Evolutionary conservation across 75 land plant species (phyloP).

Genomic region (Cunninghamia lanceolata): DNA sequence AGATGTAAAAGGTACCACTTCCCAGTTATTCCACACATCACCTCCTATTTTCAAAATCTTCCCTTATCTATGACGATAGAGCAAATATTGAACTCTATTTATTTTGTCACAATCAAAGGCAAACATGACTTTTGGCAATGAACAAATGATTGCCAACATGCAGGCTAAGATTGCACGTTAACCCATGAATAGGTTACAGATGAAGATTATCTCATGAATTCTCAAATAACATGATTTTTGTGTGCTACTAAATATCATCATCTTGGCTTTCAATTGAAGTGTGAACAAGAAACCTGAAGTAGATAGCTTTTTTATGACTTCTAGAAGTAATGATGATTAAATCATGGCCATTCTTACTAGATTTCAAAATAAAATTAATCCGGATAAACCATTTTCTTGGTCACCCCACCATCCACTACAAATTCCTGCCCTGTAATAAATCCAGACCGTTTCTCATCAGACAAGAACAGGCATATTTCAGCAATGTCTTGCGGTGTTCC

Average conservation of each 20-base stretch:
- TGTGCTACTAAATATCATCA: not conserved
- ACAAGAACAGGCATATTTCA: constrained; percentile 37
- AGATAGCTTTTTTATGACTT: not conserved
- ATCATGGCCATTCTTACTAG: not conserved
- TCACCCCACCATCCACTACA: constrained; percentile 44
- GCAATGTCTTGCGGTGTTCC: constrained; percentile 37
- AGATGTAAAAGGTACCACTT: not conserved
- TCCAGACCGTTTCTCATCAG: constrained; percentile 32
- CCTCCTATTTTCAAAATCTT: not conserved
- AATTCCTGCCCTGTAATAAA: constrained; percentile 48
- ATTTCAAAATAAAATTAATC: not conserved
- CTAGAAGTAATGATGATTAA: not conserved
- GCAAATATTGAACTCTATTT: not conserved
- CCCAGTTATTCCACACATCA: not conserved
- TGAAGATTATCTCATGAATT: not conserved
- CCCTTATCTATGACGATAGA: not conserved
- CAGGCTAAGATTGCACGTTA: not conserved
- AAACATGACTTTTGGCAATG: not conserved
- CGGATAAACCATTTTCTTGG: constrained; percentile 43
- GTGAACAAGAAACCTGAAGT: not conserved
- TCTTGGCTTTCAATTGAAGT: not conserved
- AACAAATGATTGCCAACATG: not conserved
- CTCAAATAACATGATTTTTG: not conserved
- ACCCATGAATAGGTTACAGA: not conserved
- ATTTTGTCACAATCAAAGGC: not conserved